These are phyloP conservation scores for Penicillium antarcticum DNA, from an alignment of 495 filamentous ascomycete genomes.

Conservation along the genomic window DNA sequence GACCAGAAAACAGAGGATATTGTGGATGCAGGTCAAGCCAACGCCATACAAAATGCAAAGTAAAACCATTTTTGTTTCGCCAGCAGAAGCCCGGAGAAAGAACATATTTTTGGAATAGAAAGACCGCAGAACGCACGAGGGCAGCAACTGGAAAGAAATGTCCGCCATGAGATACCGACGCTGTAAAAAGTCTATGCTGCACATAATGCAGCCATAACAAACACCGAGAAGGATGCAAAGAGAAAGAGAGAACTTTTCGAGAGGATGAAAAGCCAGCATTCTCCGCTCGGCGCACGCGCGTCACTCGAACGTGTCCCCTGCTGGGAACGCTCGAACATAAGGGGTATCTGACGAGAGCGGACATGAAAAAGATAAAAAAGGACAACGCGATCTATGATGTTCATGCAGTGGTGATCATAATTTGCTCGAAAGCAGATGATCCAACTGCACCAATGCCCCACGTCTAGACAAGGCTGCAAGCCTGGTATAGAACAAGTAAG, in stretches of 20 bases:
- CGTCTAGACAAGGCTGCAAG: slow-evolving; percentile 39
- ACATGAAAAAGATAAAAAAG: slow-evolving; percentile 44
- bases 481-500: slow-evolving; percentile 23
- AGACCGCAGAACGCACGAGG: slow-evolving; percentile 23
- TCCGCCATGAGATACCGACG: slow-evolving; percentile 54
- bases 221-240: slow-evolving; percentile 43
- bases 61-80: slow-evolving; percentile 27
- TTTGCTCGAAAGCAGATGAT: slow-evolving; percentile 37
- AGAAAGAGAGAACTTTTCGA: slow-evolving; percentile 46
- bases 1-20: slow-evolving; percentile 36
- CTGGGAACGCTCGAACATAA: slow-evolving; percentile 39
- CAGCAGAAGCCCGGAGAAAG: slow-evolving; percentile 28
- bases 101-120: slow-evolving; percentile 22
- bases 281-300: slow-evolving; percentile 39
- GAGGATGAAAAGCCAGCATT: slow-evolving; percentile 35
- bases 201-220: slow-evolving; percentile 40
- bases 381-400: slow-evolving; percentile 80
- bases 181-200: slow-evolving; percentile 46
- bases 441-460: slow-evolving; percentile 44
- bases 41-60: slow-evolving; percentile 51
- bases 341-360: slow-evolving; percentile 61
- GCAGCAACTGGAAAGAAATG: slow-evolving; percentile 34
- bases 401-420: slow-evolving; percentile 55
- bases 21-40: slow-evolving; percentile 48
- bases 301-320: slow-evolving; percentile 42